These are phyloP conservation scores for Nannizziopsis arthrosporioides DNA, from an alignment of 2,329 filamentous ascomycete species.

Conservation along the genomic window DNA sequence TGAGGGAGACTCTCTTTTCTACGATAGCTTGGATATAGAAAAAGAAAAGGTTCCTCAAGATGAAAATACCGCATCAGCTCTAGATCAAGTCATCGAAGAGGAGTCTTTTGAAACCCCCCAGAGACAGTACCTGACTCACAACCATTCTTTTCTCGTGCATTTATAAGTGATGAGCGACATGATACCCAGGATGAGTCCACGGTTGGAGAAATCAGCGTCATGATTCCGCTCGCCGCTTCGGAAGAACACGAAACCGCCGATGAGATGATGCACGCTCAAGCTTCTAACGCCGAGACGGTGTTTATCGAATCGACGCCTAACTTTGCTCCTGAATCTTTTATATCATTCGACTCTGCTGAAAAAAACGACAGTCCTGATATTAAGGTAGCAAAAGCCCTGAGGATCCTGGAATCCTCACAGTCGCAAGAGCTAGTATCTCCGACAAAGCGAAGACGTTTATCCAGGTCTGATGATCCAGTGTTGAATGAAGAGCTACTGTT, in stretches of 20 bases:
- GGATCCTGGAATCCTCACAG: not conserved
- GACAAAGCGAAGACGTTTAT: slow-evolving; percentile 2
- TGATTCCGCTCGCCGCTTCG: slow-evolving; percentile 3
- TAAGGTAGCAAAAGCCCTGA: not conserved
- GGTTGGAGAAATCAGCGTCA: slow-evolving; percentile 3
- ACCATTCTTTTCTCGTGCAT: not conserved
- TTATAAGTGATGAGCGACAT: not conserved
- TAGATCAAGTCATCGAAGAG: not conserved
- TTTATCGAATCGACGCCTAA: not conserved
- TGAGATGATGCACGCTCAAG: too few relatives aligned
- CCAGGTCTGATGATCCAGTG: too few relatives aligned
- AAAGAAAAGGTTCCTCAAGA: not conserved
- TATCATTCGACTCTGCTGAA: slow-evolving; percentile 3
- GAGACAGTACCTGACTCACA: slow-evolving; percentile 13
- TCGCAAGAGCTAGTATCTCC: not conserved
- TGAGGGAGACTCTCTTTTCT: not conserved
- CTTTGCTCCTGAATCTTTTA: not conserved
- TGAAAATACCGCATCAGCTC: not conserved
- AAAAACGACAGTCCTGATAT: slow-evolving; percentile 7
- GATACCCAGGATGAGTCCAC: not conserved
- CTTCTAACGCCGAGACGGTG: not conserved
- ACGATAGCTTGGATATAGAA: not conserved
- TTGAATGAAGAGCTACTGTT: too few relatives aligned
- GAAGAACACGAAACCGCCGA: not conserved
- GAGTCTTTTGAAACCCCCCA: slow-evolving; percentile 11